These are phyloP conservation scores for Salix exigua DNA, from an alignment of 345 rosid genomes.

Conservation along the genomic window DNA sequence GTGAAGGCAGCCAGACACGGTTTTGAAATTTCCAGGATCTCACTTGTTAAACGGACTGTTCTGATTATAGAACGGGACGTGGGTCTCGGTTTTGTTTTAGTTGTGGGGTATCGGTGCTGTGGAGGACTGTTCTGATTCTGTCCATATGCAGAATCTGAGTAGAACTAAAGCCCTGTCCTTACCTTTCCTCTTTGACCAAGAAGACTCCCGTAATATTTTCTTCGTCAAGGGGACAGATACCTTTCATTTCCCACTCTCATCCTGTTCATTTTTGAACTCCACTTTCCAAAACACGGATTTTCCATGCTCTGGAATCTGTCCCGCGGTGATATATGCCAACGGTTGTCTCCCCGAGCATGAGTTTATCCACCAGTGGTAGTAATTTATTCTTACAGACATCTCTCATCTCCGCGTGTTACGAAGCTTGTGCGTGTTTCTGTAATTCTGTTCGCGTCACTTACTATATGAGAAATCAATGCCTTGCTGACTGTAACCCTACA, in stretches of 20 bases:
- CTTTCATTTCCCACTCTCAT: constrained; percentile 1
- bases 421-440: background rate
- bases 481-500: constrained; percentile 7
- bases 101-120: background rate
- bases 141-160: background rate
- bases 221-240: background rate
- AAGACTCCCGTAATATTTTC: background rate
- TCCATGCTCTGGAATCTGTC: background rate
- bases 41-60: background rate
- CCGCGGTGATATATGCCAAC: background rate
- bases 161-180: background rate
- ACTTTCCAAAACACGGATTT: background rate
- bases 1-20: background rate
- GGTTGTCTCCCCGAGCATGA: background rate
- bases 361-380: no score
- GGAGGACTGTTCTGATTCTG: background rate
- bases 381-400: no score
- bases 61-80: background rate
- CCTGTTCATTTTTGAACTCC: background rate
- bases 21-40: constrained; percentile 8
- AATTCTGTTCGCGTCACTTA: background rate
- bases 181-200: constrained; percentile 2
- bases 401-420: no score
- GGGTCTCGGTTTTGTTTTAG: background rate
- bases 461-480: background rate